Evolutionary conservation across 2,329 filamentous ascomycete genomes (phyloP), one percentile per base, ranked within the genome.

Genomic region (Claviceps fusiformis): DNA sequence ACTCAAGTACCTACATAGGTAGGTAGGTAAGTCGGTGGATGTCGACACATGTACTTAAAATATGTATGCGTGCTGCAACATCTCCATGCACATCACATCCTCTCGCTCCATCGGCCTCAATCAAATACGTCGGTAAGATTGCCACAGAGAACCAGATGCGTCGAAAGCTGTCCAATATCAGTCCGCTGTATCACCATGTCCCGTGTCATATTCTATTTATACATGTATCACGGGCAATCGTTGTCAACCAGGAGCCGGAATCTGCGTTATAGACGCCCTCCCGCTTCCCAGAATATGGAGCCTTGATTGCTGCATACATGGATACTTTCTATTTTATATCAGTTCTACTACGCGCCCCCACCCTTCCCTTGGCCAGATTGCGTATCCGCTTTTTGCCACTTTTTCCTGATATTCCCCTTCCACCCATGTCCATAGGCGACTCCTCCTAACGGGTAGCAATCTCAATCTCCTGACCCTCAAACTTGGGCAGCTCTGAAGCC

Each of bases 401-500:
- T 27, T 24, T 15, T 19, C 31, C 31, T 19, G 29, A 19, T 49
- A 39, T n/a, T 39, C 29, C 33, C 33, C 24, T 31, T 33, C 39
- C 39, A 31, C 39, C 50, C 50, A 43, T 33, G 17, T 31, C 37
- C 37, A 33, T 43, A 43, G 37, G 24, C 39, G 39, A 44, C 50
- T 52, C 50, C n/a, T 52, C 59, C 58, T 67, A 71, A 59, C 68
- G 69, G 53, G 61, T 58, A 46, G 63, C 64, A 57, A 73, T 65
- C 53, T 81, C 78, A 19, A 75, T 67, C 66, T 86, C 82, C 73
- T 95, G 89, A 53, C 84, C 81, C 70, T 91, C 85, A 68, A 95
- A 97, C 59, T 84, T 83, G 33, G 92, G 92, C 63, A 97, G 75
- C 65, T 90, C 83, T 59, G 79, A 77, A 70, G 85, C 78, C 43